Evolutionary conservation across 1,284 basidiomycete genomes (phyloP).

Genomic region (Dichomitus squalens): DNA sequence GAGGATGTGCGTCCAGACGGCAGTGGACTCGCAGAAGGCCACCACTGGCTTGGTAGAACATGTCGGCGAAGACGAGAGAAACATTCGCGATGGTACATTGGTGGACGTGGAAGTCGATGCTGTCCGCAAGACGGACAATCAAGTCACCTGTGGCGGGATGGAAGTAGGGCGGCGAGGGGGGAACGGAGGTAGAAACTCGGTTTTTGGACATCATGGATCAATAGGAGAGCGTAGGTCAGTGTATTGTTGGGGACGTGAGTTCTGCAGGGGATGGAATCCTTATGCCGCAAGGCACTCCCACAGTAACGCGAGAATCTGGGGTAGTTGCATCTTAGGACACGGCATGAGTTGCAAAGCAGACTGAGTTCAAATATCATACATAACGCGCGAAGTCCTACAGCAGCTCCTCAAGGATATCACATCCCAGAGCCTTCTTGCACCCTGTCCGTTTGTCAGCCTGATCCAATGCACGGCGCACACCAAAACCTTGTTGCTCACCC

Average conservation of each 20-base stretch:
- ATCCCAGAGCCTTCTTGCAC: too few species aligned
- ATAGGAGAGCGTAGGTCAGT: too few species aligned
- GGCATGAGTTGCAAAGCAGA: too few species aligned
- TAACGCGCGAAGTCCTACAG: too few species aligned
- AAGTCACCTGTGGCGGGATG: slow-evolving; percentile 15
- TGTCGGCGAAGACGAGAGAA: slow-evolving; percentile 30
- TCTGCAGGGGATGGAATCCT: background rate
- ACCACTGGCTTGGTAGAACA: slow-evolving; percentile 6
- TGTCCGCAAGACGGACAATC: slow-evolving; percentile 32
- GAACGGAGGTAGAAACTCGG: background rate
- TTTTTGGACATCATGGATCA: background rate
- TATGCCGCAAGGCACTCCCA: background rate
- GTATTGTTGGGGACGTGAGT: too few species aligned
- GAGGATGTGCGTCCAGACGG: slow-evolving; percentile 1
- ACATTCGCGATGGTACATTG: slow-evolving; percentile 14
- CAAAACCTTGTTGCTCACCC: too few species aligned
- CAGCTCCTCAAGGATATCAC: too few species aligned
- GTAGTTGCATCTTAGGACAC: too few species aligned
- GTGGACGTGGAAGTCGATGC: slow-evolving; percentile 14
- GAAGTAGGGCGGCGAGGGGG: background rate
- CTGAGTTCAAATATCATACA: background rate
- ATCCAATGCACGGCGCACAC: too few species aligned
- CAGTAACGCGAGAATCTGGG: too few species aligned
- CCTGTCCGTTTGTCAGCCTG: background rate
- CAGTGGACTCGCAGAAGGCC: background rate